Conservation (phyloP, 306 rosid genomes). For the Nissolia schottii region DNA sequence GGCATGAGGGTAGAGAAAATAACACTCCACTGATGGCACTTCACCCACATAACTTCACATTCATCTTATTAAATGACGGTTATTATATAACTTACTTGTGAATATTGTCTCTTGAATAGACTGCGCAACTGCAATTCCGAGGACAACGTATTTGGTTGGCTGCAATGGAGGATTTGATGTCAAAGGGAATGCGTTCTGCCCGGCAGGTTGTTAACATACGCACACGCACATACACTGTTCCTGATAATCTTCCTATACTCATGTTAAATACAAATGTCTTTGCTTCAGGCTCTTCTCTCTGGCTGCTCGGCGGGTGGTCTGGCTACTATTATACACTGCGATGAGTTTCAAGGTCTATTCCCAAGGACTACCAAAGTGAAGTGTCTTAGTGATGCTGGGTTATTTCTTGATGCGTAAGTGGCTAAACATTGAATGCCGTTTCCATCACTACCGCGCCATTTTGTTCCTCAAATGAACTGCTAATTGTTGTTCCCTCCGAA, state of each 20-base stretch:
- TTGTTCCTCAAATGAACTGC: slow-evolving; percentile 11
- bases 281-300: slow-evolving; percentile 84
- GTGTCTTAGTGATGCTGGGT: slow-evolving; percentile 92
- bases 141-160: slow-evolving; percentile 88
- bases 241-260: slow-evolving; percentile 12
- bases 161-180: slow-evolving; percentile 77
- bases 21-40: neutral
- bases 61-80: neutral
- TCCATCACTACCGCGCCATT: neutral
- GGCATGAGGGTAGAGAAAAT: slow-evolving; percentile 5
- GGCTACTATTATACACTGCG: slow-evolving; percentile 84
- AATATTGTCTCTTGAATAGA: slow-evolving; percentile 32
- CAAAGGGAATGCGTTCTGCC: slow-evolving; percentile 82
- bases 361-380: slow-evolving; percentile 66
- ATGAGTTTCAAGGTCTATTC: slow-evolving; percentile 57
- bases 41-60: neutral
- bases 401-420: slow-evolving; percentile 82
- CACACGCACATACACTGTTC: neutral
- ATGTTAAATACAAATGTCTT: neutral
- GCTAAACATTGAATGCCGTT: slow-evolving; percentile 4
- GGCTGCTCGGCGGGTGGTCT: slow-evolving; percentile 97
- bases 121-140: slow-evolving; percentile 68
- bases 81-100: neutral
- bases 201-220: slow-evolving; percentile 49
- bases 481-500: slow-evolving; percentile 17